phyloP scores from a whole-genome alignment of 257 asterid genomes.

The Catharanthus roseus region DNA sequence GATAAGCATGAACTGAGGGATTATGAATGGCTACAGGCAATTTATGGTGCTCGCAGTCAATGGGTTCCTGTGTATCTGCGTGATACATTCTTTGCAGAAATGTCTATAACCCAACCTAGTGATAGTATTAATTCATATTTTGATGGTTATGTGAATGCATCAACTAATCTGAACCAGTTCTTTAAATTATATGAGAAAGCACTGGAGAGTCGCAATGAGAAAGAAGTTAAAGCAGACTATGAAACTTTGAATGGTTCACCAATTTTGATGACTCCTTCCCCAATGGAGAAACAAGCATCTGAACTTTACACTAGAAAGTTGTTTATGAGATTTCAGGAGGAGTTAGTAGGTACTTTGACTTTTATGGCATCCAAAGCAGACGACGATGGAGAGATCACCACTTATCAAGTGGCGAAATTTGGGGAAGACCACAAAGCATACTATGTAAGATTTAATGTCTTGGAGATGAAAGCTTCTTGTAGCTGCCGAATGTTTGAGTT shows the following conservation, averaged over 20 bases:
- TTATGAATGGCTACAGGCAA: slow-evolving; percentile 70
- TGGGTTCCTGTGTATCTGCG: slow-evolving; percentile 95
- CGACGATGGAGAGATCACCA: slow-evolving; percentile 72
- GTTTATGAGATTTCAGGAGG: slow-evolving; percentile 86
- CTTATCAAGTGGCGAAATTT: slow-evolving; percentile 70
- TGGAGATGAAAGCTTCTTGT: slow-evolving; percentile 84
- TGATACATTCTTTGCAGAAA: slow-evolving; percentile 86
- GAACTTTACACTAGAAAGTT: slow-evolving; percentile 80
- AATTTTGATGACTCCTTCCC: slow-evolving; percentile 83
- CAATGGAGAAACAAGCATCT: slow-evolving; percentile 98
- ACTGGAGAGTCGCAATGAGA: slow-evolving; percentile 92
- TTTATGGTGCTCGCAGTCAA: slow-evolving; percentile 65
- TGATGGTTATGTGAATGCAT: slow-evolving; percentile 94
- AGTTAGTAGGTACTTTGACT: slow-evolving; percentile 81
- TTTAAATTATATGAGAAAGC: slow-evolving; percentile 91
- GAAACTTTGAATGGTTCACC: slow-evolving; percentile 72
- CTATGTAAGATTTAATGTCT: slow-evolving; percentile 74
- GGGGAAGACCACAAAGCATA: slow-evolving; percentile 80
- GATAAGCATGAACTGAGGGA: slow-evolving; percentile 65
- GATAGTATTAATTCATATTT: slow-evolving; percentile 94
- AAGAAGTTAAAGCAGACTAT: slow-evolving; percentile 94
- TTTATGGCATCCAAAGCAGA: slow-evolving; percentile 79
- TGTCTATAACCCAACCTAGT: slow-evolving; percentile 79
- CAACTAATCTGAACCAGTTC: slow-evolving; percentile 80
- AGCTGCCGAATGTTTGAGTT: slow-evolving; percentile 97